These are phyloP conservation scores for Populus hybrid DNA, from an alignment of 441 rosid species.

Conservation along the genomic window DNA sequence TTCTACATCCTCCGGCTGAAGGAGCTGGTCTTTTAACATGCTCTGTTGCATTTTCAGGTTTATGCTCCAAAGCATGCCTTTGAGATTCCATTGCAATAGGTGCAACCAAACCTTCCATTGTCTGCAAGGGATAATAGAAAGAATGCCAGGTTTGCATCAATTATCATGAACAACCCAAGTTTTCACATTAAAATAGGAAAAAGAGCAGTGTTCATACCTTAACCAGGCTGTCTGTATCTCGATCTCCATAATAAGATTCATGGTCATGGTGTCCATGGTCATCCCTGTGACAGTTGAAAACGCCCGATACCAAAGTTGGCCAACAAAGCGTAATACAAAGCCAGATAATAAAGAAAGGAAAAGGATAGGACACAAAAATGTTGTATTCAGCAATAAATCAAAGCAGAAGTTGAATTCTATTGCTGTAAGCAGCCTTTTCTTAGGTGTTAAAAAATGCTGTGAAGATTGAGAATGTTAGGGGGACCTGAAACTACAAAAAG, in stretches of 20 bases:
- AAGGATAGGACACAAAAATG: background rate
- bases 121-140: conserved; percentile 45
- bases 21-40: conserved; percentile 81
- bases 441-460: background rate
- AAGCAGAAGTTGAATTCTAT: background rate
- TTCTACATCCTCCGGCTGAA: conserved; percentile 88
- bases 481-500: background rate
- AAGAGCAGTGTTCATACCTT: conserved; percentile 43
- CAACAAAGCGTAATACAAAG: conserved; percentile 2
- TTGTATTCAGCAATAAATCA: background rate
- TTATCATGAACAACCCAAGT: background rate
- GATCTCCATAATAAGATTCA: conserved; percentile 98
- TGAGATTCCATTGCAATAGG: conserved; percentile 62
- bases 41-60: conserved; percentile 36
- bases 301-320: background rate
- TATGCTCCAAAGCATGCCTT: conserved; percentile 42
- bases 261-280: conserved; percentile 98
- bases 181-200: background rate
- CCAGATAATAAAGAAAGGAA: background rate
- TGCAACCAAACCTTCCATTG: conserved; percentile 67
- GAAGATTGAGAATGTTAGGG: background rate
- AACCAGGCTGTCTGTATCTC: conserved; percentile 91
- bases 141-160: conserved; percentile 2
- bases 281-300: conserved; percentile 49
- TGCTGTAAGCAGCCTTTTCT: background rate